Percentiles rank a stretch among this genome's conserved stretches.
Conservation (phyloP, 2,329 filamentous ascomycete species). For the Colletotrichum eleusines region DNA sequence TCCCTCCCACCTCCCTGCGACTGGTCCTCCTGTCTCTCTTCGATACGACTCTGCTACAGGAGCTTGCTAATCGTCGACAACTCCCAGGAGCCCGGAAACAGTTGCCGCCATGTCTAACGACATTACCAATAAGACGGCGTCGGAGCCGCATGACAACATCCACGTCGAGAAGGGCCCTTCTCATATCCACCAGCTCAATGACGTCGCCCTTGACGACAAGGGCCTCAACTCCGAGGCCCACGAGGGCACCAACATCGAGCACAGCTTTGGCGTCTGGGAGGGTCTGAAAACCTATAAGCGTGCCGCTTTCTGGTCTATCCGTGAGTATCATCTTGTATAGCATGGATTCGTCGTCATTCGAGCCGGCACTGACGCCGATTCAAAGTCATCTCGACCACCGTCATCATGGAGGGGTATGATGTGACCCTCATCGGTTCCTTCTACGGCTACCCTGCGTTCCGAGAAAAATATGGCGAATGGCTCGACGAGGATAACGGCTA, state of each 20-base stretch:
- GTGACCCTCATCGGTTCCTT: constrained; percentile 60
- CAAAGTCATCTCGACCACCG: constrained; percentile 56
- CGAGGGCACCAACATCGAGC: constrained; percentile 53
- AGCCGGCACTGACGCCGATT: not conserved
- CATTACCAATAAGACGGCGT: constrained; percentile 18
- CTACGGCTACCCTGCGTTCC: constrained; percentile 57
- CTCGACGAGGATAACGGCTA: constrained; percentile 52
- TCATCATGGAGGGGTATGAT: constrained; percentile 66
- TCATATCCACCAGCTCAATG: constrained; percentile 49
- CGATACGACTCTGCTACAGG: constrained; percentile 29
- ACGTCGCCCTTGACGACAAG: constrained; percentile 53
- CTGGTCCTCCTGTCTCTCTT: constrained; percentile 4
- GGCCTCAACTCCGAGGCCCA: constrained; percentile 53
- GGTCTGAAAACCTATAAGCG: constrained; percentile 56
- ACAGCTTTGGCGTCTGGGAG: constrained; percentile 51
- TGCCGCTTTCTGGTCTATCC: constrained; percentile 55
- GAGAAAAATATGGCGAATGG: constrained; percentile 55
- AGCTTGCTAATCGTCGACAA: constrained; percentile 28
- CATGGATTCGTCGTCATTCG: too few species aligned
- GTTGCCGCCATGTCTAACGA: constrained; percentile 33
- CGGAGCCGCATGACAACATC: constrained; percentile 42
- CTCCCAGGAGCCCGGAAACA: constrained; percentile 21
- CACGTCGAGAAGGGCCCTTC: constrained; percentile 49
- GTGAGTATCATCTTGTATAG: constrained; percentile 46
- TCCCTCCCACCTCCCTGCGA: constrained; percentile 3